A percentile compares a stretch with the other conserved stretches of the same genome.
Evolutionary conservation across 2,329 filamentous ascomycete genomes (phyloP).

Genomic region (Didymella sp.): DNA sequence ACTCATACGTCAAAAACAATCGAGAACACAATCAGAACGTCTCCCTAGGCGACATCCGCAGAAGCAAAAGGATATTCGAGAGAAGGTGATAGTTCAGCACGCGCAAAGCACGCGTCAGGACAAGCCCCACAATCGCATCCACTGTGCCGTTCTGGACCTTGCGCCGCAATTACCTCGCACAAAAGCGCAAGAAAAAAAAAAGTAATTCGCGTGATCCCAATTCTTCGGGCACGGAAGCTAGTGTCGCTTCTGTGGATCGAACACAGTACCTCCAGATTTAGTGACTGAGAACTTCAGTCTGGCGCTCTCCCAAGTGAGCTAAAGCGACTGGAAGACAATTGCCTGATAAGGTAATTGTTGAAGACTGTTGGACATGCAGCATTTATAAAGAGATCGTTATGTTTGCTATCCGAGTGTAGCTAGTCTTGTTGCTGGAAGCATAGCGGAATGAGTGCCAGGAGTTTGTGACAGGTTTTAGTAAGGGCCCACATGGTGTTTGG

Average conservation of each 20-base stretch:
- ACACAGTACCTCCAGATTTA: constrained; percentile 25
- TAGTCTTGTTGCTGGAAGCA: background rate
- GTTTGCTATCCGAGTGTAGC: background rate
- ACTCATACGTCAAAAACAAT: background rate
- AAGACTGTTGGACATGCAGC: background rate
- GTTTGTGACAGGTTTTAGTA: background rate
- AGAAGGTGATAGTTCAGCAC: background rate
- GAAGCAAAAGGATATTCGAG: background rate
- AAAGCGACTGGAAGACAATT: constrained; percentile 22
- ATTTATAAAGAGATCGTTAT: background rate
- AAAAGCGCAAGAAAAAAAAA: constrained; percentile 18
- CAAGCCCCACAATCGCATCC: background rate
- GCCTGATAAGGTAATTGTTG: constrained; percentile 21
- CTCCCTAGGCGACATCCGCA: background rate
- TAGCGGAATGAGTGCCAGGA: background rate
- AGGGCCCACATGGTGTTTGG: background rate
- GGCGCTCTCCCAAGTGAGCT: constrained; percentile 25
- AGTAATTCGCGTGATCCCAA: constrained; percentile 14
- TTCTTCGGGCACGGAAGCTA: constrained; percentile 15
- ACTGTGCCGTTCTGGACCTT: too few relatives aligned
- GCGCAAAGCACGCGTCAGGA: background rate
- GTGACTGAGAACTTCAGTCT: constrained; percentile 24
- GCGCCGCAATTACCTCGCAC: background rate
- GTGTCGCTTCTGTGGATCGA: constrained; percentile 24
- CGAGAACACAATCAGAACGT: background rate